Evolutionary conservation across 208 protist genomes (phyloP).

Genomic region (Angomonas ambiguus): DNA sequence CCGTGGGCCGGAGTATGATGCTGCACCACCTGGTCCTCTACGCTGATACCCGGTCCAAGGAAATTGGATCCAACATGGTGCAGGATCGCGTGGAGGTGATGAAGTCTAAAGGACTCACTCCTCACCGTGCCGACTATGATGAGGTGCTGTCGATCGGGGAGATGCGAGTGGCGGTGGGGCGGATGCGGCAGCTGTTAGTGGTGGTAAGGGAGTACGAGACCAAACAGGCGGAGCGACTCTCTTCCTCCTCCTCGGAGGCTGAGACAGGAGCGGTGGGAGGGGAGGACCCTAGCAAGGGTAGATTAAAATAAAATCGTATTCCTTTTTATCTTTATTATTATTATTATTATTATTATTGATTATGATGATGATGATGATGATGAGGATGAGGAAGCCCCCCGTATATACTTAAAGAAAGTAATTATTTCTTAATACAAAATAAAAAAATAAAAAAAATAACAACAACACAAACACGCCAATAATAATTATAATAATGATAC

Average conservation of each 20-base stretch:
- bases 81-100: slow-evolving; percentile 29
- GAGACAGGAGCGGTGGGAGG: slow-evolving; percentile 9
- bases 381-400: no score
- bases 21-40: slow-evolving; percentile 73
- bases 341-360: no score
- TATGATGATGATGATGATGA: no score
- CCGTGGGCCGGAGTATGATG: slow-evolving; percentile 79
- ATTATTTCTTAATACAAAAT: no score
- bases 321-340: slow-evolving; percentile 2
- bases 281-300: neutral
- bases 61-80: slow-evolving; percentile 56
- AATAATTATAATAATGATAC: slow-evolving; percentile 4
- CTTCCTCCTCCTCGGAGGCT: neutral
- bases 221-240: slow-evolving; percentile 12
- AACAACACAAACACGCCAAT: no score
- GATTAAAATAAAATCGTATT: neutral
- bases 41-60: slow-evolving; percentile 52
- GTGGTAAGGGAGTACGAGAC: slow-evolving; percentile 30
- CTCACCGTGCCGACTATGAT: slow-evolving; percentile 50
- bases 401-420: no score
- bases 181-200: slow-evolving; percentile 57
- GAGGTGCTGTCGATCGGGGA: slow-evolving; percentile 42
- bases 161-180: slow-evolving; percentile 37
- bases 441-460: no score
- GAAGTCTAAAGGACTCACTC: slow-evolving; percentile 18